phyloP scores from a whole-genome alignment of 2,329 filamentous ascomycete species.

The Lizonia empirigonia region DNA sequence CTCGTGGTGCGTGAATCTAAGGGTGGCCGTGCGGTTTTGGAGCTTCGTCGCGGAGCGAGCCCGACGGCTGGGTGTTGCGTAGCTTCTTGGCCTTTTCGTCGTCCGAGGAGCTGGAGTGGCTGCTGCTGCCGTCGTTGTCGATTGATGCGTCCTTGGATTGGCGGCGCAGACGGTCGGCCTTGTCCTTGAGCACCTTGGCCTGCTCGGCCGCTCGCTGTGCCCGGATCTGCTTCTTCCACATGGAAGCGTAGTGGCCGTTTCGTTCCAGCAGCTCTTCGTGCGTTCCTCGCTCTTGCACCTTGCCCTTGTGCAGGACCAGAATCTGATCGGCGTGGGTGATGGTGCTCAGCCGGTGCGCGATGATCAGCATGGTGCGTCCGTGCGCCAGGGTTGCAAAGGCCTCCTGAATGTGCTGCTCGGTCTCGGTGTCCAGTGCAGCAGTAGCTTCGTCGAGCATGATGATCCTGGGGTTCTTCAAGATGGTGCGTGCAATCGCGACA shows the following conservation, averaged over 20 bases:
- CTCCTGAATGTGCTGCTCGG: conserved; percentile 89
- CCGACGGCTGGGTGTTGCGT: conserved; percentile 8
- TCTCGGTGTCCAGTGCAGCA: conserved; percentile 87
- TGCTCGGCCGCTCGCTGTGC: conserved; percentile 58
- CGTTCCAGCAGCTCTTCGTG: conserved; percentile 57
- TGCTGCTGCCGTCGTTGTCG: conserved; percentile 49
- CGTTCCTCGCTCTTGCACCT: conserved; percentile 58
- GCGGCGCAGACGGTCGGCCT: conserved; percentile 55
- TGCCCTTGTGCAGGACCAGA: conserved; percentile 60
- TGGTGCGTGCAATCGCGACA: conserved; percentile 90
- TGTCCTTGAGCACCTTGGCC: conserved; percentile 56
- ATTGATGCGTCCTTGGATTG: conserved; percentile 54
- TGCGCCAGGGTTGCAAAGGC: conserved; percentile 80
- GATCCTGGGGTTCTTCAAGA: conserved; percentile 88
- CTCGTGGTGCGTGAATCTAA: conserved; percentile 17
- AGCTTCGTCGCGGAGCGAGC: conserved; percentile 20
- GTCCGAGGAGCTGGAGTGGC: conserved; percentile 39
- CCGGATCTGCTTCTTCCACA: conserved; percentile 61
- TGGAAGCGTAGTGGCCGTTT: conserved; percentile 54
- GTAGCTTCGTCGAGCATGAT: conserved; percentile 95
- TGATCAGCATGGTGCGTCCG: conserved; percentile 91
- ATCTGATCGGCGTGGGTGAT: conserved; percentile 63
- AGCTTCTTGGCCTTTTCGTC: conserved; percentile 39
- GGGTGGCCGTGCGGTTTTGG: conserved; percentile 38
- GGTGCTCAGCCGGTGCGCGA: conserved; percentile 73